Conservation (phyloP, 2,329 filamentous ascomycete genomes). For the Claviceps lovelessii region DNA sequence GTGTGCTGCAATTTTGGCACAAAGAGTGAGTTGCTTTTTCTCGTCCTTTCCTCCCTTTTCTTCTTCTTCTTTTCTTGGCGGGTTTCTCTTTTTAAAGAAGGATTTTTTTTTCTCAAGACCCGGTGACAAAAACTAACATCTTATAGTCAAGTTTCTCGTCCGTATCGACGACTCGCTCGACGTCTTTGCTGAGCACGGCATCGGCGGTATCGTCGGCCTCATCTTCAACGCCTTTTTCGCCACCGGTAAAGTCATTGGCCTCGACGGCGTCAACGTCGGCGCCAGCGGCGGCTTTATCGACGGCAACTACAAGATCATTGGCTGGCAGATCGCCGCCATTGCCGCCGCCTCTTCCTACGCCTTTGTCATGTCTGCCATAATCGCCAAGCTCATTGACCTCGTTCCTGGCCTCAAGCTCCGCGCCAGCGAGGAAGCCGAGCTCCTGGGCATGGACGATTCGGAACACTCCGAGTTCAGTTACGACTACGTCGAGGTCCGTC, state of each 20-base stretch:
- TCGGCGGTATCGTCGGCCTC: slow-evolving; percentile 55
- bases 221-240: slow-evolving; percentile 63
- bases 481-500: slow-evolving; percentile 78
- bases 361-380: slow-evolving; percentile 58
- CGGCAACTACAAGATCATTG: slow-evolving; percentile 59
- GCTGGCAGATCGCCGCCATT: slow-evolving; percentile 69
- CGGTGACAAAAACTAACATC: not conserved
- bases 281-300: slow-evolving; percentile 57
- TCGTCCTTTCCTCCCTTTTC: too few relatives aligned
- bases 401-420: slow-evolving; percentile 68
- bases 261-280: slow-evolving; percentile 63
- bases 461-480: slow-evolving; percentile 84
- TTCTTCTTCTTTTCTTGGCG: too few relatives aligned
- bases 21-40: slow-evolving; percentile 27
- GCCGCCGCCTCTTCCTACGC: slow-evolving; percentile 50
- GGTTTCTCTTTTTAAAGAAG: too few relatives aligned
- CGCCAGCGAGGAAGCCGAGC: slow-evolving; percentile 66
- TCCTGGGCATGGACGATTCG: slow-evolving; percentile 79
- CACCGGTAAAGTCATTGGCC: slow-evolving; percentile 54
- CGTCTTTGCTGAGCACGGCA: slow-evolving; percentile 56
- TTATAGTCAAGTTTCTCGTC: slow-evolving; percentile 43
- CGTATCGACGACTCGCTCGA: slow-evolving; percentile 58
- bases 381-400: slow-evolving; percentile 62
- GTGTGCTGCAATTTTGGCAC: slow-evolving; percentile 54
- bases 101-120: too few relatives aligned